phyloP scores from a whole-genome alignment of 2,329 filamentous ascomycete genomes.

The Grosmannia serpens region DNA sequence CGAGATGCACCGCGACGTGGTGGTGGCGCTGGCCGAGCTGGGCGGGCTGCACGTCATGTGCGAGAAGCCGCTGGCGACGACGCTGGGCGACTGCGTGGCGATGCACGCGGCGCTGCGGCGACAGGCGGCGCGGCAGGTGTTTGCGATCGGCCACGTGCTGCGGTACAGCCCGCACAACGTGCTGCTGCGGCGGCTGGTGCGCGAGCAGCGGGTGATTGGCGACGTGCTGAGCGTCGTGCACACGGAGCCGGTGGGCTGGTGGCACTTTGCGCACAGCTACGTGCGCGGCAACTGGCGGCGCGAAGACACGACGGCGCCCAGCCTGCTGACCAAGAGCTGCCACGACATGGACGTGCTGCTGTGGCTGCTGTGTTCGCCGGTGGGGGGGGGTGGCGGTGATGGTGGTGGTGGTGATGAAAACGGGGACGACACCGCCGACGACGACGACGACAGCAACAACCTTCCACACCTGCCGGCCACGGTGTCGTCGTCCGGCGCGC shows the following conservation, averaged over 20 bases:
- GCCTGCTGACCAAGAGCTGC: conserved; percentile 86
- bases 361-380: conserved; percentile 76
- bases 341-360: conserved; percentile 90
- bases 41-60: conserved; percentile 72
- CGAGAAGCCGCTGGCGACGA: conserved; percentile 86
- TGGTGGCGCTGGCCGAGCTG: conserved; percentile 59
- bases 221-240: conserved; percentile 80
- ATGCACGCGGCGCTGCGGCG: conserved; percentile 50
- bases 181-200: conserved; percentile 64
- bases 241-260: conserved; percentile 90
- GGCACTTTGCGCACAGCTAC: conserved; percentile 87
- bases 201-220: conserved; percentile 66
- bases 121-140: conserved; percentile 33
- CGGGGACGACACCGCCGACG: background rate
- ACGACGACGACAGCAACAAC: background rate
- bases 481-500: conserved; percentile 63
- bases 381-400: conserved; percentile 11
- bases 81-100: conserved; percentile 62
- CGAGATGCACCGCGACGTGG: conserved; percentile 74
- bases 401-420: no score
- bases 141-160: conserved; percentile 88
- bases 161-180: conserved; percentile 91
- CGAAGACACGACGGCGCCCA: conserved; percentile 63
- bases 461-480: conserved; percentile 63
- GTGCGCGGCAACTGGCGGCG: conserved; percentile 92